Evolutionary conservation across 257 asterid genomes (phyloP), one percentile per base, ranked within the genome.

Genomic region (Henckelia pumila): DNA sequence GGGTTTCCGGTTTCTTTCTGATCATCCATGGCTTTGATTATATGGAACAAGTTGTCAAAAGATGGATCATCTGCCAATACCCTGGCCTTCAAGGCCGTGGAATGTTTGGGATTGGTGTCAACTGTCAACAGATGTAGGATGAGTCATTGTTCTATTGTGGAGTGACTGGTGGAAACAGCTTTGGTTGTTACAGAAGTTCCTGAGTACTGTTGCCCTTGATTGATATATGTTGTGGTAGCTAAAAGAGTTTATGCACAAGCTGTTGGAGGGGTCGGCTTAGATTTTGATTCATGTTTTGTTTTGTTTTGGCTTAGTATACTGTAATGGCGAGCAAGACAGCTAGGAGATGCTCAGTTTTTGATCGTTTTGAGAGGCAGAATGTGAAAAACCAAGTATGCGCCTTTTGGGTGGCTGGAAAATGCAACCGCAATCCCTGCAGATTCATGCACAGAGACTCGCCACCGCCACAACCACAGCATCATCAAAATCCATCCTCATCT

Each of bases 351-450:
- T 73, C 66, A 0, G 70, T 57, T 26, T 67, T 63, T 61, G 59
- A 35, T 28, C 75, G 77, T 24, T 24, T 64, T 6, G 53, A 78
- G 56, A 76, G 64, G 66, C 40, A 35, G 24, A 70, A 53, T 58
- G 70, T 17, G 7, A 66, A 53, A 62, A 79, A 59, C 40, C 40
- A 63, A 72, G 81, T 78, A 20, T 87, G 92, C 68, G 28, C 20
- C 14, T 85, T 44, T 73, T 87, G 95, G 95, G 82, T 76, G 40
- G 21, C 66, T 23, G 95, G 95, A 40, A 74, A 68, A 63, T 87
- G 95, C 79, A 85, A 35, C 40, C 80, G 78, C 68, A 71, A 78
- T 53, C 89, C 91, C 9, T 85, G 95, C 50, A 67, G 52, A 56
- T 87, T 56, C 78, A 33, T 74, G 76, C 95, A 85, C 70, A 17